phyloP scores from a whole-genome alignment of 2,329 filamentous ascomycete genomes.

The Exserohilum rostratum region DNA sequence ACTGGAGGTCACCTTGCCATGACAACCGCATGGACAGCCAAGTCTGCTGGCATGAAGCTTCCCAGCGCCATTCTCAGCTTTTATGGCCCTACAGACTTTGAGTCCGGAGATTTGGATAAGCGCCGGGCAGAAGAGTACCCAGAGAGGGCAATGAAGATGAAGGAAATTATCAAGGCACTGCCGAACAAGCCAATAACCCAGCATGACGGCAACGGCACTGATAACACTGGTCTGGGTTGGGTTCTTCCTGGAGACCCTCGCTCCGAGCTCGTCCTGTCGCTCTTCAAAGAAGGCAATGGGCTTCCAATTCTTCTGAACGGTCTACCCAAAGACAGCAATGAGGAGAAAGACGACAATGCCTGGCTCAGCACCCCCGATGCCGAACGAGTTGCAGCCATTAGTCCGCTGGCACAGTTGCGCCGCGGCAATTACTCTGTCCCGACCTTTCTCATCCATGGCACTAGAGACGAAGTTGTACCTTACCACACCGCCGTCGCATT shows the following conservation, averaged over 20 bases:
- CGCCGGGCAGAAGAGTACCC: constrained; percentile 2
- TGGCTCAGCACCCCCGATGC: background rate
- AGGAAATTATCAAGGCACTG: constrained; percentile 10
- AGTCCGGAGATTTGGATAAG: background rate
- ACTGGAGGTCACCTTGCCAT: constrained; percentile 57
- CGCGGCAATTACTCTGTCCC: constrained; percentile 15
- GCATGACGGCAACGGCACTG: constrained; percentile 8
- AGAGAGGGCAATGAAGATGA: constrained; percentile 1
- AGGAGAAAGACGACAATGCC: background rate
- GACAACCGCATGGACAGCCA: constrained; percentile 50
- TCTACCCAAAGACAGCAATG: constrained; percentile 5
- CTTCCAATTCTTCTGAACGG: constrained; percentile 18
- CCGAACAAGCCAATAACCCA: constrained; percentile 11
- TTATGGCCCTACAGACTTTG: constrained; percentile 49
- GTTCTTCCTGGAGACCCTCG: constrained; percentile 16
- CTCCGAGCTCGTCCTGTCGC: constrained; percentile 13
- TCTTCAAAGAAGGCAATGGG: constrained; percentile 15
- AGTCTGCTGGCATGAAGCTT: constrained; percentile 35
- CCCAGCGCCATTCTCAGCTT: constrained; percentile 55
- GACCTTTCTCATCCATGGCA: constrained; percentile 22
- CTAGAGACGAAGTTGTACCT: constrained; percentile 16
- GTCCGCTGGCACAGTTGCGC: constrained; percentile 16
- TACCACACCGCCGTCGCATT: constrained; percentile 4
- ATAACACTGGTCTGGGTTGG: constrained; percentile 8
- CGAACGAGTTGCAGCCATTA: constrained; percentile 8